A percentile compares a stretch with the other conserved stretches of the same genome.
These are phyloP conservation scores for Calonectria multiphialidica DNA, from an alignment of 2,329 filamentous ascomycete genomes.

Conservation along the genomic window DNA sequence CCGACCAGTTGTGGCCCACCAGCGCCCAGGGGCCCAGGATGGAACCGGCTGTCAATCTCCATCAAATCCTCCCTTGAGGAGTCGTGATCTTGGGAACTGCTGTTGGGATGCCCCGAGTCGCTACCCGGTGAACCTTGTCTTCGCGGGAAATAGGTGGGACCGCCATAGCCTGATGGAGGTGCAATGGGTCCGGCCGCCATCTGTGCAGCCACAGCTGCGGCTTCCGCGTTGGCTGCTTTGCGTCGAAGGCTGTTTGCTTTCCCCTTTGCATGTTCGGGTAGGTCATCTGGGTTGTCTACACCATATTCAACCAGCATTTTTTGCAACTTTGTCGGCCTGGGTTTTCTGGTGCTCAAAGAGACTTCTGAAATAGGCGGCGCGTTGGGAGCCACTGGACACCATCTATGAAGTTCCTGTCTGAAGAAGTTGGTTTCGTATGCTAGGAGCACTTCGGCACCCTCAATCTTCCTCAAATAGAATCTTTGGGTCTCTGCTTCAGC, in stretches of 20 bases:
- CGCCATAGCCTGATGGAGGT: constrained; percentile 41
- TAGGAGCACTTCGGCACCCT: constrained; percentile 93
- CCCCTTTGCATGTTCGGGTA: constrained; percentile 84
- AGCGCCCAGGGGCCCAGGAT: constrained; percentile 58
- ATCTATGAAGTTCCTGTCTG: constrained; percentile 93
- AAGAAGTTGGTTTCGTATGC: constrained; percentile 98
- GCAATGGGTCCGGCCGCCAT: constrained; percentile 30
- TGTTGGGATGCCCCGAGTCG: constrained; percentile 43
- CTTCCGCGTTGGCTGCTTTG: constrained; percentile 74
- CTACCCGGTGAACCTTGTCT: constrained; percentile 29
- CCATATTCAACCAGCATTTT: constrained; percentile 92
- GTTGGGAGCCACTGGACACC: constrained; percentile 89
- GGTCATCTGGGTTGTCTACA: constrained; percentile 89
- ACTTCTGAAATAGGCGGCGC: constrained; percentile 88
- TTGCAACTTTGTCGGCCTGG: constrained; percentile 94
- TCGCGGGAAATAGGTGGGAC: constrained; percentile 39
- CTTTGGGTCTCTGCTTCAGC: constrained; percentile 91
- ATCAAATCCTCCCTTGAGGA: constrained; percentile 41
- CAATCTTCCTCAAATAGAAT: constrained; percentile 96
- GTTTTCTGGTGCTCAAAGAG: constrained; percentile 93
- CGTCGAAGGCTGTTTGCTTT: constrained; percentile 82
- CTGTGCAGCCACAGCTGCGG: constrained; percentile 55
- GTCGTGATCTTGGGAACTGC: constrained; percentile 35
- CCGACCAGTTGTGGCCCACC: constrained; percentile 57
- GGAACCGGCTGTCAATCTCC: constrained; percentile 51